phyloP scores from a whole-genome alignment of 345 rosid genomes.

The Gossypium herbaceum region DNA sequence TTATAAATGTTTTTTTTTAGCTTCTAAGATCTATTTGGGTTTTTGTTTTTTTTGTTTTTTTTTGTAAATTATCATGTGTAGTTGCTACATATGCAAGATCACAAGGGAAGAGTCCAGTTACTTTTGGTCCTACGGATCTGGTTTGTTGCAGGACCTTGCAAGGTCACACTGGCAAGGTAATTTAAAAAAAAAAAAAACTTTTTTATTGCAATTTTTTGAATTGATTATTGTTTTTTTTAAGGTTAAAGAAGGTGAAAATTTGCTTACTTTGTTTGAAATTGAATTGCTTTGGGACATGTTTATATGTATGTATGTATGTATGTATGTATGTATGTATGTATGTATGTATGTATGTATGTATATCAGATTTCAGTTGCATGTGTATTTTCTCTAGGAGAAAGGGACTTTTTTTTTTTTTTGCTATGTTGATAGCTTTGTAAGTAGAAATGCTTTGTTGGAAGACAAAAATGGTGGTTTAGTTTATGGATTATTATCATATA shows the following conservation, averaged over 20 bases:
- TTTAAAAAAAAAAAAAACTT: too few relatives aligned
- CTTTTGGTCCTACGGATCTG: slow-evolving; percentile 83
- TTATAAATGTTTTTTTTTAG: not conserved
- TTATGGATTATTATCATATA: too few relatives aligned
- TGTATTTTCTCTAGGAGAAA: not conserved
- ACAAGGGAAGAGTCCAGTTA: slow-evolving; percentile 66
- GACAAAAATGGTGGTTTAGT: not conserved
- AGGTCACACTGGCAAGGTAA: slow-evolving; percentile 97
- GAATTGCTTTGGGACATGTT: not conserved
- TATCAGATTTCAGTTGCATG: not conserved
- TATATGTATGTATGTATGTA: too few relatives aligned
- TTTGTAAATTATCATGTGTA: slow-evolving; percentile 27
- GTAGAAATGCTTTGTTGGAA: not conserved
- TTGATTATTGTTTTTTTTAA: not conserved
- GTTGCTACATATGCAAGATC: slow-evolving; percentile 64
- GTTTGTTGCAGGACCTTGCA: slow-evolving; percentile 95
- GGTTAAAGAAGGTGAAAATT: not conserved
- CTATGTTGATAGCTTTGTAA: not conserved
- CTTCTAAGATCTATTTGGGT: slow-evolving; percentile 24
- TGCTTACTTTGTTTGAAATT: not conserved
- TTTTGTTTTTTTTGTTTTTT: not conserved
- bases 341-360: too few relatives aligned
- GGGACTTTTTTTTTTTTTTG: not conserved
- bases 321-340: too few relatives aligned
- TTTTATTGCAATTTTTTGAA: not conserved